Evolutionary conservation across 1,139 yeast genomes (phyloP).

Genomic region (Pneumocystis carinii): DNA sequence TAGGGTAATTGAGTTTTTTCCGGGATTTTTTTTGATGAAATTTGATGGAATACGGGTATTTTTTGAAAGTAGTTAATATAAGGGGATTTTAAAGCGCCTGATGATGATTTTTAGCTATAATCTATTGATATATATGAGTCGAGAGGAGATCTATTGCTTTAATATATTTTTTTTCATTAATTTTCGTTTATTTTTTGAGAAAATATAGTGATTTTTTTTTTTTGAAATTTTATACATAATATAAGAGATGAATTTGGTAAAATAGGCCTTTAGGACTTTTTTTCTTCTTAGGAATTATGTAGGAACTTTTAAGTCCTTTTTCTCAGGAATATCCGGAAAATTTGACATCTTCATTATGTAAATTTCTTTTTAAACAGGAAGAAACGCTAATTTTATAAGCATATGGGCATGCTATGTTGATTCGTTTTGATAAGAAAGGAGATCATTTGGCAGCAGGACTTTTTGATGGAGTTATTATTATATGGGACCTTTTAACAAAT

Average conservation of each 20-base stretch:
- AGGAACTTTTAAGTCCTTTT: slow-evolving; percentile 81
- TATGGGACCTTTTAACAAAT: slow-evolving; percentile 62
- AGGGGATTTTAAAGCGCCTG: no score
- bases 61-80: no score
- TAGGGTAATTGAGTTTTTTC: no score
- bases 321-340: slow-evolving; percentile 87
- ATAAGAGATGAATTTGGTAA: neutral
- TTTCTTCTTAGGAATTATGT: slow-evolving; percentile 38
- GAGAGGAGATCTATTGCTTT: no score
- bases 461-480: slow-evolving; percentile 59
- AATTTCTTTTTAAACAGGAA: slow-evolving; percentile 10
- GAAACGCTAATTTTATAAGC: slow-evolving; percentile 16
- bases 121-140: no score
- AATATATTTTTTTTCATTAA: no score
- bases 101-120: no score
- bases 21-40: no score
- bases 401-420: slow-evolving; percentile 59
- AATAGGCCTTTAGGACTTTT: neutral
- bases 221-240: no score
- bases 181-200: no score
- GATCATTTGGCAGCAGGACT: slow-evolving; percentile 83
- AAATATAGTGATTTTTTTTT: no score
- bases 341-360: slow-evolving; percentile 42
- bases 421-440: slow-evolving; percentile 61
- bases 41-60: no score